Conservation (phyloP, 2,329 filamentous ascomycete species). For the Paracorniculantispora psalliotae region DNA sequence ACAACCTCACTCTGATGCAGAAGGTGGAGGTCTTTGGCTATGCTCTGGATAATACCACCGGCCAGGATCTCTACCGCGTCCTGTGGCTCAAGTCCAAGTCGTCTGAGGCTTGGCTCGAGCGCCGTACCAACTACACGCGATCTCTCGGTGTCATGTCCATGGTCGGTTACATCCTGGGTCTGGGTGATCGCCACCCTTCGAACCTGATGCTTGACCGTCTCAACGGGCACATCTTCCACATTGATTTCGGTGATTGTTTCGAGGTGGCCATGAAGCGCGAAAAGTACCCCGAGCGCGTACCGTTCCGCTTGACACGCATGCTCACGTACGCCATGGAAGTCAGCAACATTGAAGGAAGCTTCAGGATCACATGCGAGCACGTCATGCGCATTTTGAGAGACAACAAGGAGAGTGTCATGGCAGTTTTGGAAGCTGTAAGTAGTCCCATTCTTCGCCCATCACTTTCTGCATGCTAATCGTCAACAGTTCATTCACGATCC, state of each 20-base stretch:
- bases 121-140: slow-evolving; percentile 96
- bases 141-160: slow-evolving; percentile 99
- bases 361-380: slow-evolving; percentile 95
- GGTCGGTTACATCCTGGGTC: slow-evolving; percentile 97
- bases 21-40: slow-evolving; percentile 99
- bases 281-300: slow-evolving; percentile 95
- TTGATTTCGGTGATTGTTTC: slow-evolving; percentile 99
- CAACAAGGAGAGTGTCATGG: slow-evolving; percentile 98
- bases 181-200: slow-evolving; percentile 94
- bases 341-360: slow-evolving; percentile 98
- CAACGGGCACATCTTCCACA: slow-evolving; percentile 95
- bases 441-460: neutral
- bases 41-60: slow-evolving; percentile 97
- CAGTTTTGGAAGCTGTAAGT: slow-evolving; percentile 92
- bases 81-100: slow-evolving; percentile 99
- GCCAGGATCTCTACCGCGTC: slow-evolving; percentile 95
- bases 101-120: slow-evolving; percentile 94
- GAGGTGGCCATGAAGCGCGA: slow-evolving; percentile 99
- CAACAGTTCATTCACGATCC: slow-evolving; percentile 94
- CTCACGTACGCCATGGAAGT: slow-evolving; percentile 99
- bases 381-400: slow-evolving; percentile 95
- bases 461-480: neutral
- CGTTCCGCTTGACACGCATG: slow-evolving; percentile 97
- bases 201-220: slow-evolving; percentile 96
- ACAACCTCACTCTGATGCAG: slow-evolving; percentile 98